Evolutionary conservation across 176 grass and related monocot genomes (phyloP), one percentile per base, ranked within the genome.

Genomic region (Stipa capillata): DNA sequence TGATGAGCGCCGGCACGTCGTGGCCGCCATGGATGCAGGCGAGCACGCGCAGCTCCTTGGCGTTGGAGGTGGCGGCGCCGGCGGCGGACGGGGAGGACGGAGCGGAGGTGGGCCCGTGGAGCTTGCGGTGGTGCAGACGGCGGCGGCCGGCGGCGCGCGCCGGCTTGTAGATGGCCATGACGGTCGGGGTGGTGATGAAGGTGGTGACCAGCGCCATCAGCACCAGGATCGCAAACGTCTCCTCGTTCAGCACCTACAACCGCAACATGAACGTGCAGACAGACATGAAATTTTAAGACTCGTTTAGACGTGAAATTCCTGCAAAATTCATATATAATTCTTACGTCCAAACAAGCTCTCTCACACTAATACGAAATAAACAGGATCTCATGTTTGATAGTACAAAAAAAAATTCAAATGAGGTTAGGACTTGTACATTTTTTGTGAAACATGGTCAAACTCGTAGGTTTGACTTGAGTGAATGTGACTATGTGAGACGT

Each of bases 81-180:
- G 36, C 36, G 3, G 85, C 25, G 0, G 86, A 47, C 12, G 87
- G 79, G 7, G 87, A 88, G 34, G 87, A 81, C 1, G 83, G 78
- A 23, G 87, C 87, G 2, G 82, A 88, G 20, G 84, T 37, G 36
- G 3, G 79, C 6, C 21, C 33, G 14, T 84, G 83, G 65, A 90
- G 90, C 61, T 84, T 90, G 85, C 90, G 90, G 47, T 59, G 90
- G 76, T 92, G 80, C 9, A 65, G 56, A 21, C 36, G 36, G 36
- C 65, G 69, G 16, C 36, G 63, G 6, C 54, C 72, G 5, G 45
- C 42, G 4, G 37, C 17, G 2, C 94, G 91, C 28, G 94, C 91
- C 1, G 91, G 91, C 82, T 94, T 97, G 87, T 97, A 94, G 79
- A 94, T 85, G 47, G 87, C 89, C 91, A 94, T 94, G 14, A 94